Evolutionary conservation across 805 yeast genomes (phyloP).

Genomic region (Metschnikowia continentalis): DNA sequence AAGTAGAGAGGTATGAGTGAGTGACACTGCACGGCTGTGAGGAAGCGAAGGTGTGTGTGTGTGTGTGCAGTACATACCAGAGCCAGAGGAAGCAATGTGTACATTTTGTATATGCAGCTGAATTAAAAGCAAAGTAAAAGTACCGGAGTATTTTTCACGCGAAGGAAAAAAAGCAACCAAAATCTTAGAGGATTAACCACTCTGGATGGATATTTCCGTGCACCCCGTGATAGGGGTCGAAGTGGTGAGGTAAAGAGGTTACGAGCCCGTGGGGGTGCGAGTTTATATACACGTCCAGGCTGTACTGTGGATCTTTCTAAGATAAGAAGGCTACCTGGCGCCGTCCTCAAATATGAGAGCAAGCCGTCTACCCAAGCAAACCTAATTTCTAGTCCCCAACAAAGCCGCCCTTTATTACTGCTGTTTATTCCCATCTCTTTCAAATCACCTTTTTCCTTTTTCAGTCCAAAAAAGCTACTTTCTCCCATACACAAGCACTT

Average conservation of each 20-base stretch:
- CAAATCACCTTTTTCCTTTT: neutral
- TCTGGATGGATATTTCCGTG: neutral
- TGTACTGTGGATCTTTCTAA: conserved; percentile 1
- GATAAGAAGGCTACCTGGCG: neutral
- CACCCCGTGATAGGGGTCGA: neutral
- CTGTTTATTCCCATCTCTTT: neutral
- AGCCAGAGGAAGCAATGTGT: no score
- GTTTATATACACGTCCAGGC: neutral
- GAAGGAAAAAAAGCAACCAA: no score
- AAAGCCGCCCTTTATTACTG: neutral
- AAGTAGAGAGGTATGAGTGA: neutral
- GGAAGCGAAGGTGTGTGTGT: neutral
- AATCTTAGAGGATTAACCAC: neutral
- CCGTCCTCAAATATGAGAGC: neutral
- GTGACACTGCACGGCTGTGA: conserved; percentile 1
- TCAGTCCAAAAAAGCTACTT: neutral
- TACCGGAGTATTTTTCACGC: no score
- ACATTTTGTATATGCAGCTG: no score
- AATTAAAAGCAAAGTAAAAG: no score
- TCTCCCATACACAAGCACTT: neutral
- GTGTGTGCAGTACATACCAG: neutral
- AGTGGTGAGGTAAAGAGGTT: no score
- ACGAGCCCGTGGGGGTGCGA: no score
- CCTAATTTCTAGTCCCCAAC: neutral
- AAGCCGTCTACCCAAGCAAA: neutral